Conservation (phyloP, 768 basidiomycete species). For the Boletus bicolor region DNA sequence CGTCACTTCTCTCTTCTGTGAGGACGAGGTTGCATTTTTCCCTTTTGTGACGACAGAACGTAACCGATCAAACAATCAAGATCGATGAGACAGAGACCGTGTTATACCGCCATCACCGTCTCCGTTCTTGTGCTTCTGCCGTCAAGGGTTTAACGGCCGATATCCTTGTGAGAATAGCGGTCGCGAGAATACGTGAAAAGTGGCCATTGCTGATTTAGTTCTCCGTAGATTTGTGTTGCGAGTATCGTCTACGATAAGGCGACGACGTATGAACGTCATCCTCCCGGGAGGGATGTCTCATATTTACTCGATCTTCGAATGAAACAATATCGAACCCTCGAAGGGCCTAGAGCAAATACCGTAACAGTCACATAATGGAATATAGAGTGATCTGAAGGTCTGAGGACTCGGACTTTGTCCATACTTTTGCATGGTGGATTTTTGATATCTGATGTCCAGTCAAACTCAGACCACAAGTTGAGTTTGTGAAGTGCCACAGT, state of each 20-base stretch:
- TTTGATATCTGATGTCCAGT: background rate
- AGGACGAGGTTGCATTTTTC: background rate
- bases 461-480: background rate
- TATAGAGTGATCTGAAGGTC: too few species aligned
- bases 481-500: background rate
- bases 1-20: background rate
- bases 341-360: background rate
- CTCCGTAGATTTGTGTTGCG: slow-evolving; percentile 42
- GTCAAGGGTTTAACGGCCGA: slow-evolving; percentile 84
- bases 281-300: slow-evolving; percentile 45
- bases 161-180: slow-evolving; percentile 57
- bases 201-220: background rate
- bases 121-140: slow-evolving; percentile 73
- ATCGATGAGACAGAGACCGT: slow-evolving; percentile 47
- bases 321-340: slow-evolving; percentile 20
- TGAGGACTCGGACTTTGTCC: background rate
- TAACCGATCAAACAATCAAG: slow-evolving; percentile 42
- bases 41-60: slow-evolving; percentile 41
- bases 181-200: background rate
- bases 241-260: slow-evolving; percentile 56
- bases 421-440: background rate
- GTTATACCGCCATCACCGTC: slow-evolving; percentile 79
- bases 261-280: slow-evolving; percentile 56
- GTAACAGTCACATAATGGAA: slow-evolving; percentile 1
- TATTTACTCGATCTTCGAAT: slow-evolving; percentile 28